Conservation (phyloP, 495 filamentous ascomycete species). For the Xylaria flabelliformis region DNA sequence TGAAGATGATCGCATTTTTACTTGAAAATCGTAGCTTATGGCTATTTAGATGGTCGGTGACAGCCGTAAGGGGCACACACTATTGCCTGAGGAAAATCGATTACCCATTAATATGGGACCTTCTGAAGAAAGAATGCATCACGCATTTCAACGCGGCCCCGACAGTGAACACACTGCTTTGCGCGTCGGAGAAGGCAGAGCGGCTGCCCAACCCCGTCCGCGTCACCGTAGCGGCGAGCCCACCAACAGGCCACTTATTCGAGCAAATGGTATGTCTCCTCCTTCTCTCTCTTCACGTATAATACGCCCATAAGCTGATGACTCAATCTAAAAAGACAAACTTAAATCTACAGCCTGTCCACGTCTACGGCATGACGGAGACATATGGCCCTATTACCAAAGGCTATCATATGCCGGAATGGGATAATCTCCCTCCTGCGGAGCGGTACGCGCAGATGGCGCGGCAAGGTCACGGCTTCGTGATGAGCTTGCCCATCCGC, state of each 20-base stretch:
- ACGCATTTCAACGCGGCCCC: slow-evolving; percentile 97
- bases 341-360: slow-evolving; percentile 88
- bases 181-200: slow-evolving; percentile 73
- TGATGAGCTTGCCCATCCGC: slow-evolving; percentile 80
- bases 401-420: slow-evolving; percentile 82
- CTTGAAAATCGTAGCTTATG: slow-evolving; percentile 45
- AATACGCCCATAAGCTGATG: background rate
- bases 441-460: slow-evolving; percentile 89
- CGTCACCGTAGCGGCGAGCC: slow-evolving; percentile 92
- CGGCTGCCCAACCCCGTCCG: slow-evolving; percentile 72
- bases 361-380: slow-evolving; percentile 94
- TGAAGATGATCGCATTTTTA: background rate
- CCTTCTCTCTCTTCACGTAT: background rate
- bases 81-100: slow-evolving; percentile 95
- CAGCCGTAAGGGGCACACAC: slow-evolving; percentile 89
- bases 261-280: slow-evolving; percentile 74
- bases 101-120: slow-evolving; percentile 87
- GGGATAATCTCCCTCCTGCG: slow-evolving; percentile 71
- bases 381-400: slow-evolving; percentile 97
- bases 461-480: slow-evolving; percentile 86
- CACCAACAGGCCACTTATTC: slow-evolving; percentile 87
- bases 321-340: slow-evolving; percentile 39
- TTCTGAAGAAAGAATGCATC: slow-evolving; percentile 82
- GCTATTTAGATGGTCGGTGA: slow-evolving; percentile 72
- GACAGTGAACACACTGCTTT: slow-evolving; percentile 94